Evolutionary conservation across 2,329 filamentous ascomycete genomes (phyloP), one percentile per base, ranked within the genome.

Genomic region (Cladobotryum mycophilum): DNA sequence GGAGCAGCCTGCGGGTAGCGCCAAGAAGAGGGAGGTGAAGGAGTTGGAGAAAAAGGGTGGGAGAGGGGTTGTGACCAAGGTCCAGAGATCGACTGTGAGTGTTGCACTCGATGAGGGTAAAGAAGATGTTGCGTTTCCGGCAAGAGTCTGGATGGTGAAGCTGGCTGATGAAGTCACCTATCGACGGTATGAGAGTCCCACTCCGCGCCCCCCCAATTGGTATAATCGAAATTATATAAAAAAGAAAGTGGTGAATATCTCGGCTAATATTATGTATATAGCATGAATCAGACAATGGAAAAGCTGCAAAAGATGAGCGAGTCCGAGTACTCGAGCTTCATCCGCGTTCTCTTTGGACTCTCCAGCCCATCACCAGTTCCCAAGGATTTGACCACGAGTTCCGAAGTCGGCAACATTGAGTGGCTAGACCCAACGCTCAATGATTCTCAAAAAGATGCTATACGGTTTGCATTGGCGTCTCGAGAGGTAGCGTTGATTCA

Each of bases 401-500:
- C 76, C 41, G 68, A 72, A 17, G 61, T 69, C 41, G 70, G 67
- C 6, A 70, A 68, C 36, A 65, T 85, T 7, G 71, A 79, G 40
- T 87, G 82, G 82, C 61, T 84, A 50, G 81, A 86, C 58, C 73
- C 75, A 14, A 76, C 72, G 14, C 69, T 87, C 18, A 86, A 87
- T 60, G 78, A 82, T 12, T 82, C 79, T 12, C 84, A 87, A 61
- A 85, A 83, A 58, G 80, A 84, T 51, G 83, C 83, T 14, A 82
- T 87, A 52, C 70, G 81, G n/a, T 99, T 97, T 63, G 90, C 92
- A 0, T 72, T 99, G 48, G 86, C 85, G 6, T 86, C 88, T 1
- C 78, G 77, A 48, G 90, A 96, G 61, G 79, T 97, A 25, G 88
- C 89, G 2, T 75, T 96, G 53, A 96, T 99, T 48, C 93, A 99